Evolutionary conservation across 2,329 filamentous ascomycete genomes (phyloP), one percentile per base, ranked within the genome.

Genomic region (Aspergillus latus): DNA sequence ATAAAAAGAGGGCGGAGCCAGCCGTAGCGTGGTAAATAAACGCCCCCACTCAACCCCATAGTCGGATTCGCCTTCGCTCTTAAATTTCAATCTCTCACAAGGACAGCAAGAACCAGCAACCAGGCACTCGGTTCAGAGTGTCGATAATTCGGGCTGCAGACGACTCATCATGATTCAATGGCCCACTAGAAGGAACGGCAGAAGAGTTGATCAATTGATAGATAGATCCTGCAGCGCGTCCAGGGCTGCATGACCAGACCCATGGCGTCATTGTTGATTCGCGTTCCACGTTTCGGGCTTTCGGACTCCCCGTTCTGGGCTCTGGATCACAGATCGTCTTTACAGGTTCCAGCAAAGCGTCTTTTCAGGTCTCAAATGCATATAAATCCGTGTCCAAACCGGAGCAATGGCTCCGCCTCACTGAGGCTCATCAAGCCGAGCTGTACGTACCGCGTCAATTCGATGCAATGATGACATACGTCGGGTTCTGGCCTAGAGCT

Each of bases 201-300:
- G 28, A 51, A 34, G 9, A 11, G 42, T 21, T 44, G 40, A 44
- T 52, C 40, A 30, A 52, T 45, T 45, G 11, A 57, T 42, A 32
- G 52, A 57, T 47, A 57, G 42, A 57, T 56, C 49, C 57, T 57
- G 48, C 49, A 21, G 39, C 13, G 34, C 2, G 42, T 49, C 50
- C 40, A 43, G 57, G 32, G 32, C n/a, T 16, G 30, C 39, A 34
- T 30, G 2, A 30, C 49, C 45, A 43, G 46, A 49, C 56, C 53
- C 61, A 65, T 63, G 59, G 58, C 66, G 67, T 71, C 66, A 71
- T 68, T 61, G 54, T 60, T 54, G 60, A 54, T 48, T 69, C 68
- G 64, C 68, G 66, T 72, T 64, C 68, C 69, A 66, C 66, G 64
- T 64, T 66, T 66, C 58, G 53, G 59, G 39, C 26, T 39, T 58